Conservation (phyloP, 805 yeast species). For the Candida nonsorbophila region DNA sequence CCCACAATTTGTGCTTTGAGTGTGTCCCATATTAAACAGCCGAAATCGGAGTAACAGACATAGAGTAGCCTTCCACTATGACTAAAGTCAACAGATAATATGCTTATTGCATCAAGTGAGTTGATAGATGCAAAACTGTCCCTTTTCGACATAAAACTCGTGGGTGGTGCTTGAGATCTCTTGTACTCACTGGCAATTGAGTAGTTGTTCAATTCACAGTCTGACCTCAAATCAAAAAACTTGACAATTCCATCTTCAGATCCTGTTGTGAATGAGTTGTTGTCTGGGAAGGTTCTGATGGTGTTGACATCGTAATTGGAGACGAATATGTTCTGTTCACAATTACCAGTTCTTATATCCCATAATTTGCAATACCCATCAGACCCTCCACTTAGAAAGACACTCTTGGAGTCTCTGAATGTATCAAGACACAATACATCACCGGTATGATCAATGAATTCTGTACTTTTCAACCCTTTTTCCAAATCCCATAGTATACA, state of each 20-base stretch:
- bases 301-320: conserved; percentile 61
- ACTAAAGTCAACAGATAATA: conserved; percentile 68
- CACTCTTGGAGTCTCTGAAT: conserved; percentile 15
- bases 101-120: conserved; percentile 35
- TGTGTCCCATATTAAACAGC: conserved; percentile 75
- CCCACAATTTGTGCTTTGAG: conserved; percentile 63
- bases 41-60: conserved; percentile 69
- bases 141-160: conserved; percentile 1
- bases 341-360: conserved; percentile 52
- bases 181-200: conserved; percentile 9
- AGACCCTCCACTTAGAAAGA: conserved; percentile 60
- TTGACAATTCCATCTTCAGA: conserved; percentile 72
- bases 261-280: conserved; percentile 67
- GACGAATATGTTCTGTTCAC: conserved; percentile 48
- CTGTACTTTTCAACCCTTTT: conserved; percentile 48
- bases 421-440: conserved; percentile 52
- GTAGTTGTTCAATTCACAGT: conserved; percentile 58
- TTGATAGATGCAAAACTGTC: conserved; percentile 10
- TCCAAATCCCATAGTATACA: conserved; percentile 75
- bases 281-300: conserved; percentile 62
- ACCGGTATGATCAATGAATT: conserved; percentile 63
- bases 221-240: conserved; percentile 72
- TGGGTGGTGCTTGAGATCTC: conserved; percentile 1
- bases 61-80: conserved; percentile 69
- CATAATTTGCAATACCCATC: conserved; percentile 65